A percentile compares a stretch with the other conserved stretches of the same genome.
These are phyloP conservation scores for Trichoderma atroviride DNA, from an alignment of 2,329 filamentous ascomycete species.

Conservation along the genomic window DNA sequence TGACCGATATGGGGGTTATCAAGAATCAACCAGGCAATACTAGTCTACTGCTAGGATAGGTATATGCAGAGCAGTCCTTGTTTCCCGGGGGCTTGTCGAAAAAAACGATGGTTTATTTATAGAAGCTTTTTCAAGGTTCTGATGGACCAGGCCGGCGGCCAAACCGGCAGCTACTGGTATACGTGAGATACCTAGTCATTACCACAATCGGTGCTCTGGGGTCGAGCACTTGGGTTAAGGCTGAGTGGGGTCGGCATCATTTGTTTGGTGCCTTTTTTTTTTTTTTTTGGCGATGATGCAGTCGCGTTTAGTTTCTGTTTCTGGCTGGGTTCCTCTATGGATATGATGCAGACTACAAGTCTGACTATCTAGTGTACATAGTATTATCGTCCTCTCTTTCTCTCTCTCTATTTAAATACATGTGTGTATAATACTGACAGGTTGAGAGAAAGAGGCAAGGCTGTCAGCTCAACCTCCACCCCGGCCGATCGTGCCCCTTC, in stretches of 20 bases:
- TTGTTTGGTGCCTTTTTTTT: neutral
- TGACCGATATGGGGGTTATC: neutral
- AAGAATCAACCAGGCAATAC: neutral
- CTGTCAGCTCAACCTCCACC: neutral
- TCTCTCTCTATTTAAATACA: neutral
- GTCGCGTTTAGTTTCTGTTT: neutral
- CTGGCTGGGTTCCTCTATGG: neutral
- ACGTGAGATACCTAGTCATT: neutral
- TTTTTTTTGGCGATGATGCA: neutral
- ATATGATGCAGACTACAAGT: neutral
- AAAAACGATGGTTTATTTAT: slow-evolving; percentile 4
- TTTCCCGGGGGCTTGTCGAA: neutral
- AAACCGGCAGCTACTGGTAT: slow-evolving; percentile 4
- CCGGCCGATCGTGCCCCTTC: neutral
- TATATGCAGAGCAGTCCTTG: neutral
- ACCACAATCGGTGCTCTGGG: neutral
- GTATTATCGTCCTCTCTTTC: too few species aligned
- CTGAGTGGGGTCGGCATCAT: slow-evolving; percentile 1
- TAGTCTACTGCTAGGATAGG: neutral
- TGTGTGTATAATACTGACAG: neutral
- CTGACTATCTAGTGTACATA: too few species aligned
- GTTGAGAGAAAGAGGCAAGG: neutral
- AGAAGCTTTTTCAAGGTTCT: slow-evolving; percentile 20
- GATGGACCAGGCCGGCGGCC: slow-evolving; percentile 7
- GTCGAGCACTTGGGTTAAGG: slow-evolving; percentile 5